Evolutionary conservation across 805 yeast species (phyloP).

Genomic region (Ogataea dorogensis): DNA sequence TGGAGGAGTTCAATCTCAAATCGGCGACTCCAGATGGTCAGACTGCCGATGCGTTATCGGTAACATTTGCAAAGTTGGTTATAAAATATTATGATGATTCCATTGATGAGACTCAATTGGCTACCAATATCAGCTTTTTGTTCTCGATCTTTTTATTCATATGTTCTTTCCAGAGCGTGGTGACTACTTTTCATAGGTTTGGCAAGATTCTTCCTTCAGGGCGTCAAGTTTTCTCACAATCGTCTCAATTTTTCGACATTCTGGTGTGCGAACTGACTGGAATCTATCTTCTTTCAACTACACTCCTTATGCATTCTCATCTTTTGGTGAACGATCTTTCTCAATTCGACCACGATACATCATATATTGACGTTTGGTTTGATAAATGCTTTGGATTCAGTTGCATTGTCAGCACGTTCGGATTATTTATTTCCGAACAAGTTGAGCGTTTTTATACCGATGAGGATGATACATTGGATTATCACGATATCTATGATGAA

Average conservation of each 20-base stretch:
- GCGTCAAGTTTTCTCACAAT: conserved; percentile 1
- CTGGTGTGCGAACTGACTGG: conserved; percentile 47
- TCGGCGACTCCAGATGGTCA: conserved; percentile 3
- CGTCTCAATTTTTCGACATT: conserved; percentile 30
- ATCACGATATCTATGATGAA: conserved; percentile 28
- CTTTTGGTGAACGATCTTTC: conserved; percentile 44
- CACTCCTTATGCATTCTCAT: conserved; percentile 46
- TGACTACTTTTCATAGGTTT: conserved; percentile 57
- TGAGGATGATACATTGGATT: conserved; percentile 23
- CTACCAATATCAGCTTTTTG: conserved; percentile 47
- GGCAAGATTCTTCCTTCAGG: conserved; percentile 22
- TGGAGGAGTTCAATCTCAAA: conserved; percentile 15
- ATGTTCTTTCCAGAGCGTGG: conserved; percentile 64
- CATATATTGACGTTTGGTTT: conserved; percentile 50
- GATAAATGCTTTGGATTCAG: conserved; percentile 49
- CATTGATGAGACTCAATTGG: conserved; percentile 38
- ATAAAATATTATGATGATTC: conserved; percentile 26
- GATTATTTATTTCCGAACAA: conserved; percentile 27
- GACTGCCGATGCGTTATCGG: conserved; percentile 47
- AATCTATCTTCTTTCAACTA: conserved; percentile 51
- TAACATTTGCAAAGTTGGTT: conserved; percentile 44
- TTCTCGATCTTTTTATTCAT: conserved; percentile 59
- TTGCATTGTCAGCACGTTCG: conserved; percentile 35
- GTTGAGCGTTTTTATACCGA: conserved; percentile 24
- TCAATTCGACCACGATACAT: conserved; percentile 33